Evolutionary conservation across 1,139 yeast genomes (phyloP).

Genomic region (Taphrina pruni): DNA sequence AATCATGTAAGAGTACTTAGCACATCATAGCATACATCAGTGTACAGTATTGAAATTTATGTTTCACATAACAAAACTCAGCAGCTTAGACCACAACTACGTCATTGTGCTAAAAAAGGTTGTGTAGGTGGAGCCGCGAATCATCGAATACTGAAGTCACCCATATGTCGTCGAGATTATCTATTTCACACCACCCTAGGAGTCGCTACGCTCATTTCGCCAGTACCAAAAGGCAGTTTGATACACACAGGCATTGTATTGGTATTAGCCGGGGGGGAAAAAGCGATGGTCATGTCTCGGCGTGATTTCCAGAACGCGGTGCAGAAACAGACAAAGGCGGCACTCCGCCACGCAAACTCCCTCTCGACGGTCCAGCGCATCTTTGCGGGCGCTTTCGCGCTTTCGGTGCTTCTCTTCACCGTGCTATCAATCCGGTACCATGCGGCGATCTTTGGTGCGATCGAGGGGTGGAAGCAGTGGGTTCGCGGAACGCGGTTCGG

Average conservation of each 20-base stretch:
- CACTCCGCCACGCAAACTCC: constrained; percentile 18
- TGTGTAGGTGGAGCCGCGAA: not conserved
- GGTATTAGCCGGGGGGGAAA: no score
- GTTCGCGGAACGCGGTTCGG: constrained; percentile 55
- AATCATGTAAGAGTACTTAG: no score
- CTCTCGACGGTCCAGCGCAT: constrained; percentile 26
- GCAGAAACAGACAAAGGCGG: constrained; percentile 3
- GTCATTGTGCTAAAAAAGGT: not conserved
- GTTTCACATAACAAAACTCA: no score
- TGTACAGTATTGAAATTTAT: not conserved
- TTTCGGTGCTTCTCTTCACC: constrained; percentile 10
- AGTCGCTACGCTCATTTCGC: no score
- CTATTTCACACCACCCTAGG: no score
- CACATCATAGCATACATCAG: not conserved
- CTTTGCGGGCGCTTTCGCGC: constrained; percentile 14
- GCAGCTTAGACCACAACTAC: not conserved
- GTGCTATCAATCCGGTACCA: constrained; percentile 21
- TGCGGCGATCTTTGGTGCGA: constrained; percentile 17
- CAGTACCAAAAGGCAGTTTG: no score
- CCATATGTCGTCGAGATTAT: no score
- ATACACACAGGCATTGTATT: no score
- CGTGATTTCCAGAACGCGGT: not conserved
- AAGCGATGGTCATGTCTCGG: not conserved
- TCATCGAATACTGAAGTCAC: no score
- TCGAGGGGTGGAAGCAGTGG: constrained; percentile 26